phyloP scores from a whole-genome alignment of 768 basidiomycete genomes.

The Russula ochroleuca region DNA sequence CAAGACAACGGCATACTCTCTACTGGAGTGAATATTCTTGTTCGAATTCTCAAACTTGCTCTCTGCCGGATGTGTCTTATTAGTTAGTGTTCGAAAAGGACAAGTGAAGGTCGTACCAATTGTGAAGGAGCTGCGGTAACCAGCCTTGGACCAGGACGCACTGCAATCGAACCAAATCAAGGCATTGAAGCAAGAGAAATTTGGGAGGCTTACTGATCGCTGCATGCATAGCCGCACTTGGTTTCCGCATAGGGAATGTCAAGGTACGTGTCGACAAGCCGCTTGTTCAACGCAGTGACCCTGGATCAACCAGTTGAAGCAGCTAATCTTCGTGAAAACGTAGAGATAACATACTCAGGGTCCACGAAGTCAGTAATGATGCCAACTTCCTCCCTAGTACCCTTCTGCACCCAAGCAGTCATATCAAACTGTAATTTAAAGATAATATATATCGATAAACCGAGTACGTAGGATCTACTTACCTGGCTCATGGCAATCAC shows the following conservation, averaged over 20 bases:
- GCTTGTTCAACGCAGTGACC: slow-evolving; percentile 75
- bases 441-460: slow-evolving; percentile 18
- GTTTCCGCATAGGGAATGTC: slow-evolving; percentile 85
- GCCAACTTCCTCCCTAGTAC: slow-evolving; percentile 60
- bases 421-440: slow-evolving; percentile 63
- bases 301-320: slow-evolving; percentile 38
- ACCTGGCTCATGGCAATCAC: slow-evolving; percentile 85
- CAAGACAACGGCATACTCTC: slow-evolving; percentile 57
- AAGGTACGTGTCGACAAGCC: slow-evolving; percentile 72
- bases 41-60: slow-evolving; percentile 74
- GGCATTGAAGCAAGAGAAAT: slow-evolving; percentile 31
- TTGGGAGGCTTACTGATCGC: slow-evolving; percentile 65
- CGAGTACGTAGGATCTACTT: slow-evolving; percentile 18
- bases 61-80: slow-evolving; percentile 38
- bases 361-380: slow-evolving; percentile 85
- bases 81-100: slow-evolving; percentile 4
- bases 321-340: neutral
- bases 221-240: slow-evolving; percentile 91
- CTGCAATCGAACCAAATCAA: slow-evolving; percentile 37
- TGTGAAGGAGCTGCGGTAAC: slow-evolving; percentile 80
- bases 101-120: slow-evolving; percentile 52
- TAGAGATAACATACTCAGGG: slow-evolving; percentile 40
- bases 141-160: slow-evolving; percentile 82
- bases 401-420: slow-evolving; percentile 89
- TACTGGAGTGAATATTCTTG: slow-evolving; percentile 72